These are phyloP conservation scores for Kazachstania viticola DNA, from an alignment of 805 yeast species.

Conservation along the genomic window DNA sequence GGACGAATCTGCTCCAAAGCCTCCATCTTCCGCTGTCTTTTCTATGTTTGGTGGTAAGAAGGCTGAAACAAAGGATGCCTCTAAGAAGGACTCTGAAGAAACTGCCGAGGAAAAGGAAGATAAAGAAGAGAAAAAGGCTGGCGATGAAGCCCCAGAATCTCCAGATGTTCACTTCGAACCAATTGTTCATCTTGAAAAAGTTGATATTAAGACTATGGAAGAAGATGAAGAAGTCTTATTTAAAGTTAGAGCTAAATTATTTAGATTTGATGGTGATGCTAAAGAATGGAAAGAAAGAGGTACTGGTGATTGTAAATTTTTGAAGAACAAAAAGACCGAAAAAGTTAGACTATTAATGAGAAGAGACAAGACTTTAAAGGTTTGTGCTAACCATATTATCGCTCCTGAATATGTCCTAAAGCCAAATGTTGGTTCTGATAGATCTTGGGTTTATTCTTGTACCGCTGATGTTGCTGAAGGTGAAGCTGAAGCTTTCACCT, in stretches of 20 bases:
- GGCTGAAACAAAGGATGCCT: conserved; percentile 34
- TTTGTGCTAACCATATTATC: conserved; percentile 93
- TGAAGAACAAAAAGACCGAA: conserved; percentile 71
- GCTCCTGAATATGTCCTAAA: conserved; percentile 71
- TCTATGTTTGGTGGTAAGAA: conserved; percentile 93
- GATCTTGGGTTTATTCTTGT: conserved; percentile 96
- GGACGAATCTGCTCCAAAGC: conserved; percentile 26
- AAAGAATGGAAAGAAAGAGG: conserved; percentile 99
- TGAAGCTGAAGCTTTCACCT: conserved; percentile 87
- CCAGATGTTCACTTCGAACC: conserved; percentile 87
- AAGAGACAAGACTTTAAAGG: conserved; percentile 96
- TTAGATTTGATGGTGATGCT: conserved; percentile 72
- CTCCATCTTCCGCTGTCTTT: conserved; percentile 76
- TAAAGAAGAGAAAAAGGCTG: conserved; percentile 19
- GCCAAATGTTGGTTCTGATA: conserved; percentile 92
- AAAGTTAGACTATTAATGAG: conserved; percentile 94
- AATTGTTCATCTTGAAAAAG: conserved; percentile 85
- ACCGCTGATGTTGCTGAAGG: conserved; percentile 95
- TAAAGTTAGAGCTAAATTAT: conserved; percentile 91
- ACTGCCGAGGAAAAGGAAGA: conserved; percentile 26
- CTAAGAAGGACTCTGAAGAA: conserved; percentile 35
- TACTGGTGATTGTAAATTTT: conserved; percentile 93
- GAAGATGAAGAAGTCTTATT: conserved; percentile 74
- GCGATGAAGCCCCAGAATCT: conserved; percentile 31
- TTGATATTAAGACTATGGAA: conserved; percentile 91